Base-by-base conservation (phyloP, 2,329 filamentous ascomycete genomes). In the Parastagonospora avenae region DNA sequence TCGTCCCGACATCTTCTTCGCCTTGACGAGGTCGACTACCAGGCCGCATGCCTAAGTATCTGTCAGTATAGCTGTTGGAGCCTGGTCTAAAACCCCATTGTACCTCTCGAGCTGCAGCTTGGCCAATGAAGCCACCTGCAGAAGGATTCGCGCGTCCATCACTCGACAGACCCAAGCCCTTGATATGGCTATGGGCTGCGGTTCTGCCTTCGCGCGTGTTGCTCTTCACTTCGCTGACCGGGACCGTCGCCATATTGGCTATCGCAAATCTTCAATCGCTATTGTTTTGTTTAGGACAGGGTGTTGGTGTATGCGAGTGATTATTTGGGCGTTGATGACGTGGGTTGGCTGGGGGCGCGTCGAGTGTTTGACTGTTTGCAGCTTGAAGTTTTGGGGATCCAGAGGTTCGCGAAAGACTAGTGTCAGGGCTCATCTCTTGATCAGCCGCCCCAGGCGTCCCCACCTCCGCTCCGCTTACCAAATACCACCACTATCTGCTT, bases 151-250 rank as follows among this genome's bases (percentile, higher is more conserved):
- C 91, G 45, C 84, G 87, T 57, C 94, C 94, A 86, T 96, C 91
- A 16, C 63, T 63, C 70, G 90, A 90, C 63, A 99, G 79, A 14
- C 94, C 94, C 35, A 99, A 82, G 44, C 94, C 94, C 74, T 92
- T 96, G 83, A 99, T 99, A 77, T 99, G 94, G 46, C 93, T 97
- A 78, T 99, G 94, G 64, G 93, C 90, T 55, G 94, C 93, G 41
- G 94, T 99, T 72, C 94, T 59, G 79, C 95, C 94, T 76, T 97
- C 93, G 80, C 94, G 92, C 80, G 87, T 87, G 79, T 91, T 93
- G 80, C 89, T 89, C 82, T 96, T 96, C 71, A 96, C 90, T 80
- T 96, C 92, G 80, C 90, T 95, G 65, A 75, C 72, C 10, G 71
- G 71, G 50, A 75, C 71, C 46, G 72, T 69, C 55, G 71, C 71